A percentile compares a stretch with the other conserved stretches of the same genome.
Conservation (phyloP, 441 rosid genomes). For the Erysimum pusillum region DNA sequence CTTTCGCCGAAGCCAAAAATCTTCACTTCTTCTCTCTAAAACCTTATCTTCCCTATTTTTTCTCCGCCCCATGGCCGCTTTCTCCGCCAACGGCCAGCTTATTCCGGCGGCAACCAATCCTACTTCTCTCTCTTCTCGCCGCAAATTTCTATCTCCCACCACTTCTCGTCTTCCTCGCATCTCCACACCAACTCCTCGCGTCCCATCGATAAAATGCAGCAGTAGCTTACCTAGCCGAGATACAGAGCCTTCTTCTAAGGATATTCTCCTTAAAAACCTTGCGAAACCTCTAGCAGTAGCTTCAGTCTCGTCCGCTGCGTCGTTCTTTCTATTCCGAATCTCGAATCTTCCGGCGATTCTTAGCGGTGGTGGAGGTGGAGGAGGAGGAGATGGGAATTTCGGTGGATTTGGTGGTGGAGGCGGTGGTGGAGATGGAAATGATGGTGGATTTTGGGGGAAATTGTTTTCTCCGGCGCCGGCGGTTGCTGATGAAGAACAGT, state of each 20-base stretch:
- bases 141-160: constrained; percentile 35
- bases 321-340: constrained; percentile 50
- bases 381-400: constrained; percentile 44
- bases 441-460: constrained; percentile 63
- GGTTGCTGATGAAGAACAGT: constrained; percentile 75
- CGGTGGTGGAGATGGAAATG: constrained; percentile 55
- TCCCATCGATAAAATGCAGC: constrained; percentile 55
- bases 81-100: constrained; percentile 43
- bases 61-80: constrained; percentile 47
- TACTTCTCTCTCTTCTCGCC: constrained; percentile 47
- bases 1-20: constrained; percentile 37
- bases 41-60: constrained; percentile 41
- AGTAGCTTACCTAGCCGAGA: constrained; percentile 52
- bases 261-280: constrained; percentile 44
- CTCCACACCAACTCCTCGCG: constrained; percentile 43
- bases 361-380: constrained; percentile 49
- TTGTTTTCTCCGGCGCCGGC: constrained; percentile 60
- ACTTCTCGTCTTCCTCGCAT: constrained; percentile 48
- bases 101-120: constrained; percentile 31
- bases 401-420: constrained; percentile 46
- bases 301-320: constrained; percentile 57
- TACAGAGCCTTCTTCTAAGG: constrained; percentile 45
- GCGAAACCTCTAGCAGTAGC: constrained; percentile 57
- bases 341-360: constrained; percentile 41
- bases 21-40: constrained; percentile 34